Conservation (phyloP, 176 grass and related monocot genomes). For the Hordeum marinum region DNA sequence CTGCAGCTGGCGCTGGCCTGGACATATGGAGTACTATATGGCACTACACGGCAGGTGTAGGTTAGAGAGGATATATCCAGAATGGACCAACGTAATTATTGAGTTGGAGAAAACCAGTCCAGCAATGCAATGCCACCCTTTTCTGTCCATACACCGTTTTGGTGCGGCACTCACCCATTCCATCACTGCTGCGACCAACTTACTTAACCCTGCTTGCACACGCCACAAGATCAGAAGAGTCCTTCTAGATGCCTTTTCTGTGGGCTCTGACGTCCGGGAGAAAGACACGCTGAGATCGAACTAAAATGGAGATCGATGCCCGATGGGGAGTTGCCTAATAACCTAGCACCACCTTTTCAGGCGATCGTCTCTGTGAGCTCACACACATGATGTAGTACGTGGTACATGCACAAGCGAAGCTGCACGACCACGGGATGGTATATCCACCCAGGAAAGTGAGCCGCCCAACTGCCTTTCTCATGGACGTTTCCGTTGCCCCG, state of each 20-base stretch:
- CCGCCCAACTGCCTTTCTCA: background rate
- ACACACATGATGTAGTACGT: background rate
- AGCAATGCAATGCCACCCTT: too few species aligned
- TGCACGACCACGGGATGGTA: background rate
- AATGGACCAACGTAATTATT: background rate
- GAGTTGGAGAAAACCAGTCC: background rate
- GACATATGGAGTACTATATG: background rate
- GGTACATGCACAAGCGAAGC: background rate
- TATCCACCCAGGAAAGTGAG: background rate
- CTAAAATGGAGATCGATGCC: background rate
- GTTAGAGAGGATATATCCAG: background rate
- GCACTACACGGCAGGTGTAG: too few species aligned
- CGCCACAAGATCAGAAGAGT: background rate
- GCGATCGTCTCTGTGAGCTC: background rate
- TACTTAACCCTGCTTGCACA: background rate
- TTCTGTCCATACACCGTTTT: background rate
- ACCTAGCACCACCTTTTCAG: background rate
- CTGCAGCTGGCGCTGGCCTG: background rate
- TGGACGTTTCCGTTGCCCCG: background rate
- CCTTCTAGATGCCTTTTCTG: slow-evolving; percentile 37
- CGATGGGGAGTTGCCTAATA: background rate
- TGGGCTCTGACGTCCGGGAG: background rate
- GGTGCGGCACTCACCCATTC: background rate
- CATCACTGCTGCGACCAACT: background rate
- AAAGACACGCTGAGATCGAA: background rate